phyloP scores from a whole-genome alignment of 345 rosid species.

The Linum tenue region DNA sequence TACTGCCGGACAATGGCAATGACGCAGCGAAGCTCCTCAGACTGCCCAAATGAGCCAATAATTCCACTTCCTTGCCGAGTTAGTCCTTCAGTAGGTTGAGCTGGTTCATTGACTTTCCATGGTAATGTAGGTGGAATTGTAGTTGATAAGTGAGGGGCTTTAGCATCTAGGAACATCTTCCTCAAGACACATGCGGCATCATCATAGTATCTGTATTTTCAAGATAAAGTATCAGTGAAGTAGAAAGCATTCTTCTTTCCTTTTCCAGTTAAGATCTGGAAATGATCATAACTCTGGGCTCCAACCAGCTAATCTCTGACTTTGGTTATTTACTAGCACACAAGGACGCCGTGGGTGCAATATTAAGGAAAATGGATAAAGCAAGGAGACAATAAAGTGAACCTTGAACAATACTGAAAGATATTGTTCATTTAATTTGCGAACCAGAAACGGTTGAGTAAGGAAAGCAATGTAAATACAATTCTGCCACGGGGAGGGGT shows the following conservation, averaged over 20 bases:
- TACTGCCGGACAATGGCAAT: conserved; percentile 95
- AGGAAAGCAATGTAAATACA: too few relatives aligned
- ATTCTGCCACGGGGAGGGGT: too few relatives aligned
- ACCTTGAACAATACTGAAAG: background rate
- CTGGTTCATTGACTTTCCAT: conserved; percentile 85
- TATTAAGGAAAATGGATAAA: background rate
- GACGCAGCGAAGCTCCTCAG: conserved; percentile 98
- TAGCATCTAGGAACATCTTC: conserved; percentile 95
- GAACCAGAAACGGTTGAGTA: too few relatives aligned
- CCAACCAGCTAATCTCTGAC: background rate
- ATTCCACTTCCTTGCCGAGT: conserved; percentile 98
- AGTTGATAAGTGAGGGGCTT: conserved; percentile 97
- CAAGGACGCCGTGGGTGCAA: background rate
- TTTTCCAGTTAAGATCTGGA: too few relatives aligned
- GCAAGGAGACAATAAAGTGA: background rate
- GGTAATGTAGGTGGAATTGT: conserved; percentile 85
- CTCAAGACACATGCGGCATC: conserved; percentile 96
- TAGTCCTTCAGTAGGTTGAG: conserved; percentile 69
- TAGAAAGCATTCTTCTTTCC: background rate
- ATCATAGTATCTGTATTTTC: conserved; percentile 67
- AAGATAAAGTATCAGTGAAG: conserved; percentile 1
- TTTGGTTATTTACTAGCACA: background rate
- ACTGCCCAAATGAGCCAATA: conserved; percentile 84
- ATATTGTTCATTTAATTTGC: too few relatives aligned
- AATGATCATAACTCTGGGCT: background rate